phyloP scores from a whole-genome alignment of 768 basidiomycete genomes.

The Pulveroboletus sp. region DNA sequence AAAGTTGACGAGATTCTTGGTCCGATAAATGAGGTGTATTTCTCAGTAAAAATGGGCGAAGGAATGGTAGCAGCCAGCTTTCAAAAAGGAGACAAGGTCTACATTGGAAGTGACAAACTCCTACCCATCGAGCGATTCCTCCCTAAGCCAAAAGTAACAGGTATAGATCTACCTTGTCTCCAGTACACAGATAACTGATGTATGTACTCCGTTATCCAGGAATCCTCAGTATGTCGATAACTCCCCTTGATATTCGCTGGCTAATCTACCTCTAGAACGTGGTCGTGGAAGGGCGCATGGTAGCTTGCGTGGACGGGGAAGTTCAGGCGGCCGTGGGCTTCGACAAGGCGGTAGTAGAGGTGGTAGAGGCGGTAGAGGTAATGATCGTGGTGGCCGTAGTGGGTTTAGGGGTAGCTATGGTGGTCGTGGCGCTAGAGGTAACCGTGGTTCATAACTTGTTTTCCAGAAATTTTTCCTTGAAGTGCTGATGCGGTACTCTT shows the following conservation, averaged over 20 bases:
- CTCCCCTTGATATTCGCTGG: slow-evolving; percentile 5
- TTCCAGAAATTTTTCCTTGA: background rate
- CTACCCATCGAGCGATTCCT: slow-evolving; percentile 95
- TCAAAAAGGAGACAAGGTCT: slow-evolving; percentile 97
- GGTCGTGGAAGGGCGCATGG: slow-evolving; percentile 37
- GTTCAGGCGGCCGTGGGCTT: slow-evolving; percentile 28
- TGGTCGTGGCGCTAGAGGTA: slow-evolving; percentile 40
- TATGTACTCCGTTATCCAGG: slow-evolving; percentile 23
- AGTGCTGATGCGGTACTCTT: no score
- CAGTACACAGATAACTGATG: slow-evolving; percentile 3
- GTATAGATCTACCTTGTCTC: slow-evolving; percentile 41
- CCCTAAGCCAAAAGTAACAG: slow-evolving; percentile 86
- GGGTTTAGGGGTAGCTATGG: slow-evolving; percentile 46
- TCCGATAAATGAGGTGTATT: slow-evolving; percentile 97
- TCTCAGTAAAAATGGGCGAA: slow-evolving; percentile 94
- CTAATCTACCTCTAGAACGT: slow-evolving; percentile 40
- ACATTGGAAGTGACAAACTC: slow-evolving; percentile 95
- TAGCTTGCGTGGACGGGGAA: slow-evolving; percentile 24
- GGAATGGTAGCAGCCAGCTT: slow-evolving; percentile 96
- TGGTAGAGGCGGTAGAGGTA: slow-evolving; percentile 35
- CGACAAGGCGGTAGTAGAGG: slow-evolving; percentile 37
- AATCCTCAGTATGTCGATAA: slow-evolving; percentile 10
- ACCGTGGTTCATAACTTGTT: slow-evolving; percentile 44
- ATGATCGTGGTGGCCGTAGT: slow-evolving; percentile 41
- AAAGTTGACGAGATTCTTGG: slow-evolving; percentile 99